These are phyloP conservation scores for Selenicereus undatus DNA, from an alignment of 148 eudicot species.

Conservation along the genomic window DNA sequence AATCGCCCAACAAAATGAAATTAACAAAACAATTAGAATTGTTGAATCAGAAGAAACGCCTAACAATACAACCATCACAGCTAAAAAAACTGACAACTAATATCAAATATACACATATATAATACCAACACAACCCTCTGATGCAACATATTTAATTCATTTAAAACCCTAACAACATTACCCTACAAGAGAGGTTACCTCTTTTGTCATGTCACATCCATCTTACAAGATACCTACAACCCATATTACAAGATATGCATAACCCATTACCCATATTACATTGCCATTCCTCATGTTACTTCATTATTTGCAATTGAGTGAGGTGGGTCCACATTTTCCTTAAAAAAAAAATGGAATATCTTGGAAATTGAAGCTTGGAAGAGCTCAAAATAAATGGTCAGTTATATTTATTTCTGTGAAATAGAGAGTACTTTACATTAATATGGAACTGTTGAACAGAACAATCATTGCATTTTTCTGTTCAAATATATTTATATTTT, in stretches of 20 bases:
- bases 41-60: no score
- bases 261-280: no score
- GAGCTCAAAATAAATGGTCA: constrained; percentile 10
- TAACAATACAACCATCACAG: no score
- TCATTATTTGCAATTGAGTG: not conserved
- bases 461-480: constrained; percentile 30
- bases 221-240: not conserved
- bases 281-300: not conserved
- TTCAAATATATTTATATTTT: not conserved
- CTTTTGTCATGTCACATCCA: not conserved
- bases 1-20: no score
- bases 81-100: no score
- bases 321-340: constrained; percentile 14
- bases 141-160: no score
- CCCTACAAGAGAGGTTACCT: not conserved
- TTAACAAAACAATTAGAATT: no score
- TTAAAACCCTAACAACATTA: not conserved
- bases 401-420: constrained; percentile 28
- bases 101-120: no score
- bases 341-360: constrained; percentile 21
- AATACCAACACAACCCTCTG: no score
- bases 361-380: constrained; percentile 30
- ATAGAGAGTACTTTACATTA: not conserved
- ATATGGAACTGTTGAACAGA: constrained; percentile 21
- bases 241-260: not conserved